Evolutionary conservation across 2,329 filamentous ascomycete species (phyloP).

Genomic region (Fusarium abutilonis): DNA sequence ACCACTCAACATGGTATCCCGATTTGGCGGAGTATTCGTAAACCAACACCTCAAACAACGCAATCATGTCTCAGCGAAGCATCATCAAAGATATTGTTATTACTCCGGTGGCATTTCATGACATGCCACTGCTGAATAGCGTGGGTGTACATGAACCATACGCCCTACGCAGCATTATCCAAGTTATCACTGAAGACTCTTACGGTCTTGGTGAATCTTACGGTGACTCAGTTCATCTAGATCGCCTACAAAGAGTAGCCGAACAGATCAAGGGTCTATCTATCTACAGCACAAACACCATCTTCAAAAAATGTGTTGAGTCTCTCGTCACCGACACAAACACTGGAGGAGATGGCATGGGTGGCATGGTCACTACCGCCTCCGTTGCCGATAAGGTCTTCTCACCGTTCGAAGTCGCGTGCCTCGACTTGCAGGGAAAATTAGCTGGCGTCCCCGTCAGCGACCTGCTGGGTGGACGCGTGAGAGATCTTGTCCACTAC

Average conservation of each 20-base stretch:
- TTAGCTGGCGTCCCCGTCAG: conserved; percentile 52
- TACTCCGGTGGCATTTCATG: conserved; percentile 57
- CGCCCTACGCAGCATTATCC: conserved; percentile 55
- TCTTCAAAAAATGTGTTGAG: conserved; percentile 85
- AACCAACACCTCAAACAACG: neutral
- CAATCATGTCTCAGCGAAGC: conserved; percentile 43
- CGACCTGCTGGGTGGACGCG: conserved; percentile 52
- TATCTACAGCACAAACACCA: conserved; percentile 76
- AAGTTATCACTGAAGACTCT: conserved; percentile 49
- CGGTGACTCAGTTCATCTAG: conserved; percentile 52
- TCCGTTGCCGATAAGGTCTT: conserved; percentile 55
- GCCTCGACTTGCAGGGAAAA: conserved; percentile 55
- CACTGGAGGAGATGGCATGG: conserved; percentile 67
- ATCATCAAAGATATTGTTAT: conserved; percentile 53
- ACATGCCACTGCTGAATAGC: conserved; percentile 57
- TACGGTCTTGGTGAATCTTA: conserved; percentile 56
- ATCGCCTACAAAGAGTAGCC: conserved; percentile 49
- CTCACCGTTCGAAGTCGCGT: conserved; percentile 56
- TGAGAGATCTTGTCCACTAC: conserved; percentile 54
- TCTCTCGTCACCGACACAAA: conserved; percentile 67
- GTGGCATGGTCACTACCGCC: conserved; percentile 56
- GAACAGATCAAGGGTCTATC: conserved; percentile 45
- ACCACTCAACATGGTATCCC: conserved; percentile 16
- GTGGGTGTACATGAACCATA: conserved; percentile 57
- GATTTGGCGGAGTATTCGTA: neutral